Evolutionary conservation across 177 flowering plant species (phyloP).

Genomic region (Telopea speciosissima): DNA sequence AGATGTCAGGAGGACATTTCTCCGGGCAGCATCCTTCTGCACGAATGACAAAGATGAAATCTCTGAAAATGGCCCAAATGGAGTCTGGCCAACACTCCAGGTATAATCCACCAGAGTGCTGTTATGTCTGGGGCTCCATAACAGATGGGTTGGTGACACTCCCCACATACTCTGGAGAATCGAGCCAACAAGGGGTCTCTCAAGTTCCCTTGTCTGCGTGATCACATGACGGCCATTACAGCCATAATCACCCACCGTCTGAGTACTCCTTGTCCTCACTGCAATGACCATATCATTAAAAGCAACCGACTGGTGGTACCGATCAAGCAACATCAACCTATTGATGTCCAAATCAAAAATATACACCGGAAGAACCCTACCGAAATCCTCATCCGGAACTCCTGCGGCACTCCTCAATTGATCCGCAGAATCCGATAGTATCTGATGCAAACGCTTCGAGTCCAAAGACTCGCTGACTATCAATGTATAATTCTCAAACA

Average conservation of each 20-base stretch:
- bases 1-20: constrained; percentile 75
- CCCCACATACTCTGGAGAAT: constrained; percentile 98
- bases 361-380: constrained; percentile 79
- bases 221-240: constrained; percentile 94
- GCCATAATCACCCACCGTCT: constrained; percentile 91
- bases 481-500: constrained; percentile 90
- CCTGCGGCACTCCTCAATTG: constrained; percentile 58
- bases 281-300: constrained; percentile 97
- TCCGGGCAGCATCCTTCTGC: constrained; percentile 92
- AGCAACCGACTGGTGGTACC: constrained; percentile 88
- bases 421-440: constrained; percentile 58
- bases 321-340: constrained; percentile 64
- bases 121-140: constrained; percentile 85
- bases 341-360: constrained; percentile 84
- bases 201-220: constrained; percentile 74
- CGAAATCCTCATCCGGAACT: constrained; percentile 64
- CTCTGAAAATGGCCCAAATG: constrained; percentile 97
- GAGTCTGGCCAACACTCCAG: constrained; percentile 97
- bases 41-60: constrained; percentile 68
- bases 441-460: constrained; percentile 84
- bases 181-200: constrained; percentile 81
- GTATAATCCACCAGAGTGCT: constrained; percentile 84
- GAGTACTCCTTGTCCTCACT: constrained; percentile 76
- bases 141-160: constrained; percentile 81
- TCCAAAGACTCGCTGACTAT: constrained; percentile 96